Percentiles rank a stretch among this genome's conserved stretches.
Conservation (phyloP, 2,329 filamentous ascomycete species). For the Cadophora malorum region DNA sequence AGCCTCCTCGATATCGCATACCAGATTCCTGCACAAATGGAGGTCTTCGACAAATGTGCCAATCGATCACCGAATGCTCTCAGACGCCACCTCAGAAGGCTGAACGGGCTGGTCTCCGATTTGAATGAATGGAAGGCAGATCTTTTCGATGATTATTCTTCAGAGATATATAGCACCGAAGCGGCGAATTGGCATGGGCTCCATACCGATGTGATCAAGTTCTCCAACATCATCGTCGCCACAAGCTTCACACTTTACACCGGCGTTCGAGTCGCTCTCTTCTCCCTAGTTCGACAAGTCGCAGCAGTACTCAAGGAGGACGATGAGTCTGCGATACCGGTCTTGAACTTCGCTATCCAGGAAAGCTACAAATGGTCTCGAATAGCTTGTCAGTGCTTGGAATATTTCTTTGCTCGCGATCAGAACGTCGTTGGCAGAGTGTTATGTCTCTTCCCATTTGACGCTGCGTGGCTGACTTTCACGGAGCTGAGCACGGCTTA, state of each 20-base stretch:
- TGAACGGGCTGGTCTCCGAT: constrained; percentile 22
- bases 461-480: constrained; percentile 29
- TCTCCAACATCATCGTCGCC: constrained; percentile 22
- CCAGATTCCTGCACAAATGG: constrained; percentile 29
- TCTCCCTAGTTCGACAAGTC: constrained; percentile 22
- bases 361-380: constrained; percentile 30
- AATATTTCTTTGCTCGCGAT: constrained; percentile 28
- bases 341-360: constrained; percentile 16
- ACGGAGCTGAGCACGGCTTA: constrained; percentile 15
- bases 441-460: constrained; percentile 24
- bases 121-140: constrained; percentile 27
- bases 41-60: constrained; percentile 25
- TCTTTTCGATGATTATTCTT: constrained; percentile 23
- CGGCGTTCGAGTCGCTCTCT: constrained; percentile 24
- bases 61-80: not conserved
- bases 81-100: constrained; percentile 20
- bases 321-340: constrained; percentile 20
- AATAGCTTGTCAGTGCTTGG: constrained; percentile 29
- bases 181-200: constrained; percentile 26
- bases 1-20: constrained; percentile 28
- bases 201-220: constrained; percentile 24
- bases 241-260: constrained; percentile 25
- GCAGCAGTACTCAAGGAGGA: constrained; percentile 22
- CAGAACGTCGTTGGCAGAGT: constrained; percentile 22
- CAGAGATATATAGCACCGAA: constrained; percentile 12